These are phyloP conservation scores for Hypericum androsaemum DNA, from an alignment of 345 rosid genomes.

Conservation along the genomic window DNA sequence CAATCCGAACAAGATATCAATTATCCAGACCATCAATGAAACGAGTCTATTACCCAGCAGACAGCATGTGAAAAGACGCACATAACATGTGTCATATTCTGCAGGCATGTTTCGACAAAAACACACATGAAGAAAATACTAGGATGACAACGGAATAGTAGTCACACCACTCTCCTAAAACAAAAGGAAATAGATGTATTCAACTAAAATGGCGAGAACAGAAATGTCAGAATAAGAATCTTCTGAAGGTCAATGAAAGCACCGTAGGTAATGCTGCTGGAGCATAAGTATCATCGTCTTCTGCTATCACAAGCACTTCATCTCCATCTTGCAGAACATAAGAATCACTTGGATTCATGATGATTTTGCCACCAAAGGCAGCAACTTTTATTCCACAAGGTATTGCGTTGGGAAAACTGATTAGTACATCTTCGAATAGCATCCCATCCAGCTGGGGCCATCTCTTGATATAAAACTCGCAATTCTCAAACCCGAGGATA, in stretches of 20 bases:
- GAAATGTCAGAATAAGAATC: conserved; percentile 10
- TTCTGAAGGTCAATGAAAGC: conserved; percentile 33
- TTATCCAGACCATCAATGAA: no score
- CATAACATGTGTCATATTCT: no score
- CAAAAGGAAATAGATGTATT: not conserved
- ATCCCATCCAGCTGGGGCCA: conserved; percentile 61
- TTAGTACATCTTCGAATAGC: conserved; percentile 62
- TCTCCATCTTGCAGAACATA: conserved; percentile 59
- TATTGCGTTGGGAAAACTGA: conserved; percentile 66
- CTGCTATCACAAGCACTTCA: conserved; percentile 75
- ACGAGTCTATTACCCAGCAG: no score
- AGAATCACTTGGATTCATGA: conserved; percentile 60
- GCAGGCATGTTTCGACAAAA: no score
- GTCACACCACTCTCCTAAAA: not conserved
- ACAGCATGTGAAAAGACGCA: no score
- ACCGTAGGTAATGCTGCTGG: conserved; percentile 59
- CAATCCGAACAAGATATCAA: no score
- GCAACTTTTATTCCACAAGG: conserved; percentile 75
- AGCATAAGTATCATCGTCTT: conserved; percentile 63
- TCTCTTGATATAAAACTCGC: conserved; percentile 62
- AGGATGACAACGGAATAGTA: no score
- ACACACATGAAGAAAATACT: no score
- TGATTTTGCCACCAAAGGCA: conserved; percentile 53
- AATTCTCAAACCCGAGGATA: conserved; percentile 68
- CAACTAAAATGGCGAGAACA: not conserved